Conservation (phyloP, 257 asterid species). For the Penstemon davidsonii region DNA sequence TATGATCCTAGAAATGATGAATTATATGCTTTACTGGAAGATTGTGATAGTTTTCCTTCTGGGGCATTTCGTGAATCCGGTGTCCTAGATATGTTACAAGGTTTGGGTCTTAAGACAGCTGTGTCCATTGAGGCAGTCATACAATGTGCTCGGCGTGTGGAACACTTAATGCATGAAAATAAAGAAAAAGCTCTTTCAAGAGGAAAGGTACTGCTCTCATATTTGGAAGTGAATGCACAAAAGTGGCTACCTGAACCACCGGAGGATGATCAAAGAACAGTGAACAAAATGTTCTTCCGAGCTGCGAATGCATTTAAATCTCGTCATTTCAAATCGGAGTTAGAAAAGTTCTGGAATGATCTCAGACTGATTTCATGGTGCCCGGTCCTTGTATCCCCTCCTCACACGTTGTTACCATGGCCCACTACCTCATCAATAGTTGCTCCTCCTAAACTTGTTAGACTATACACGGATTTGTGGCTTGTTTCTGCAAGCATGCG, state of each 20-base stretch:
- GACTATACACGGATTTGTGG: slow-evolving; percentile 77
- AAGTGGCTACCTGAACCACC: slow-evolving; percentile 72
- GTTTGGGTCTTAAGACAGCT: slow-evolving; percentile 86
- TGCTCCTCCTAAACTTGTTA: slow-evolving; percentile 95
- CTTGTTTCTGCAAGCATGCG: slow-evolving; percentile 98
- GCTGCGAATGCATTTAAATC: slow-evolving; percentile 72
- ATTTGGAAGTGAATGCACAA: slow-evolving; percentile 82
- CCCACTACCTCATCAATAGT: slow-evolving; percentile 79
- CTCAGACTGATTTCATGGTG: slow-evolving; percentile 91
- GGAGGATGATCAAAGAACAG: slow-evolving; percentile 52
- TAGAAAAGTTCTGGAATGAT: slow-evolving; percentile 91
- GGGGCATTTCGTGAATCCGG: slow-evolving; percentile 62
- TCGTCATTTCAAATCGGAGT: slow-evolving; percentile 62
- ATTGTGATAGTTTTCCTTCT: slow-evolving; percentile 76
- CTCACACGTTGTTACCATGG: slow-evolving; percentile 81
- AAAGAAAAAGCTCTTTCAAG: slow-evolving; percentile 65
- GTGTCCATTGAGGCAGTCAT: slow-evolving; percentile 77
- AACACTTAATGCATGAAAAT: slow-evolving; percentile 56
- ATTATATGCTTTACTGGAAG: slow-evolving; percentile 77
- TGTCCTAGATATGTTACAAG: slow-evolving; percentile 78
- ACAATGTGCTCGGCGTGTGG: slow-evolving; percentile 83
- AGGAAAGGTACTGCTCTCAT: slow-evolving; percentile 87
- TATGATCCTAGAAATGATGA: slow-evolving; percentile 96
- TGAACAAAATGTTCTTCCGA: slow-evolving; percentile 66
- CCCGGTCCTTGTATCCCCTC: slow-evolving; percentile 81